Conservation (phyloP, 192 early-diverging fungal genomes). For the Umbelopsis vinacea region DNA sequence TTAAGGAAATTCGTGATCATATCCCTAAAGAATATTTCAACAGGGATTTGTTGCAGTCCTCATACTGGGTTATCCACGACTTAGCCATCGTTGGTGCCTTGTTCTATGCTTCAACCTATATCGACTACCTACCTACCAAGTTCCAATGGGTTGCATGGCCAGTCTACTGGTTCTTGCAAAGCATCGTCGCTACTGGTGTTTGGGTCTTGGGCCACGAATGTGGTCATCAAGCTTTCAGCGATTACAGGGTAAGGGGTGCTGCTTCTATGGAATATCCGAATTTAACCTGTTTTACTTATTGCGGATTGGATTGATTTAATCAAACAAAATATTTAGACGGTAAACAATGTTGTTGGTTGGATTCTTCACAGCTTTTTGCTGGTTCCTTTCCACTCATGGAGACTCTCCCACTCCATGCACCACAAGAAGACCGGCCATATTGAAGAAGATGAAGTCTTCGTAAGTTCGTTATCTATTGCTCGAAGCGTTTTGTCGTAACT, state of each 20-base stretch:
- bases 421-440: conserved; percentile 92
- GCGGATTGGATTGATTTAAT: conserved; percentile 29
- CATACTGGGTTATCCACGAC: conserved; percentile 77
- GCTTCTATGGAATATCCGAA: background rate
- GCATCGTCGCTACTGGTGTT: conserved; percentile 78
- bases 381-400: conserved; percentile 95
- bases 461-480: conserved; percentile 16
- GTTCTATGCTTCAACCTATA: conserved; percentile 70
- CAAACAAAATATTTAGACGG: conserved; percentile 25
- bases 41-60: conserved; percentile 69
- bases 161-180: conserved; percentile 76
- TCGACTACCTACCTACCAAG: conserved; percentile 53
- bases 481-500: background rate
- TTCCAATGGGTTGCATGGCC: conserved; percentile 69
- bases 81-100: conserved; percentile 66
- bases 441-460: conserved; percentile 91
- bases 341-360: conserved; percentile 90
- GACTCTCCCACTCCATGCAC: conserved; percentile 88
- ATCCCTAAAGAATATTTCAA: conserved; percentile 90
- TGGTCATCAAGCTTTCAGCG: conserved; percentile 84
- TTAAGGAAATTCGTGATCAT: conserved; percentile 84
- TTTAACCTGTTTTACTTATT: conserved; percentile 41
- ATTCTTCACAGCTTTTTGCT: conserved; percentile 87
- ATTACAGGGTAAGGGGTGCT: conserved; percentile 41
- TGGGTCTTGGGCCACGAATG: conserved; percentile 89